Base-by-base conservation (phyloP, 2,329 filamentous ascomycete genomes). In the Exophiala phaeomuriformis region DNA sequence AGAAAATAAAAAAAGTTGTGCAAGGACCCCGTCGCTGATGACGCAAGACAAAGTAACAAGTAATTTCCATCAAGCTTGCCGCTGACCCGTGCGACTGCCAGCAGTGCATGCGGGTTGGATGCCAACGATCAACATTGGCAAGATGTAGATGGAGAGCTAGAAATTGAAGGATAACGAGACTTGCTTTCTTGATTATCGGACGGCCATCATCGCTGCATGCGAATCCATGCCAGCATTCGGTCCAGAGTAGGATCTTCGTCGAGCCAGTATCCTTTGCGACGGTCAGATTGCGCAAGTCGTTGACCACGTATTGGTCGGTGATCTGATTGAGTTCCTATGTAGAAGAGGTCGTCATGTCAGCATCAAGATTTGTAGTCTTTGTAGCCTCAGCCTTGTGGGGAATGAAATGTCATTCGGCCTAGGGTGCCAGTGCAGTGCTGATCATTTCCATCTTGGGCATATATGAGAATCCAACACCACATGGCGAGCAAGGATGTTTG, bases 251-350 rank as follows among this genome's bases (percentile, higher is more conserved):
- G 81, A 63, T 84, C 81, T 57, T 84, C 81, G 36, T 70, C 68
- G 42, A 83, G 69, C 80, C 81, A 84, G 68, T 82, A 81, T 37
- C 78, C 77, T 58, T 79, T 77, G 40, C 75, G 69, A 41, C 70
- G 63, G 63, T 84, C 81, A 39, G 77, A 29, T 73, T 69, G 57
- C 77, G 75, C 12, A 84, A 73, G 31, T 78, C 77, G 52, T 75
- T 71, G 48, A 80, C 72, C 45, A 83, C 77, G 58, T 78, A 71
- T 43, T 74, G 71, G 59, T 84, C 79, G 9, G 80, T 82, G 57
- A 83, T 73, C 29, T 72, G 71, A 9, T 72, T 69, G 42, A 83
- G 69, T 65, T 84, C 81, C 77, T 84, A 62, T 47, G 31, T 41
- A 5, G 35, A 46, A 19, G 19, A 19, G 19, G 19, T 28, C 30